phyloP scores from a whole-genome alignment of 2,329 filamentous ascomycete genomes.

The Xylaria sp. region DNA sequence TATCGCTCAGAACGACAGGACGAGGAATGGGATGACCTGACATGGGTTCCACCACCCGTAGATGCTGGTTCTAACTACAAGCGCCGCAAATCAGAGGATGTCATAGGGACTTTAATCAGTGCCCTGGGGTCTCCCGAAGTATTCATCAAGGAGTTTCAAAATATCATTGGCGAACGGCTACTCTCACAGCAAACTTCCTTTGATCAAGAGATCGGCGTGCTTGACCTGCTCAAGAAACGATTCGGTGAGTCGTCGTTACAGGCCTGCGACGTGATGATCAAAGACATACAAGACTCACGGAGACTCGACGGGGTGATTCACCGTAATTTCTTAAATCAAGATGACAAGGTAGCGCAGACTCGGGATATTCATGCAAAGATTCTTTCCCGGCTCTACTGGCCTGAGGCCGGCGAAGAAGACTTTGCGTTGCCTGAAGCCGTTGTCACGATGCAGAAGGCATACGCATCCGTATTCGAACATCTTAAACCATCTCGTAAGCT shows the following conservation, averaged over 20 bases:
- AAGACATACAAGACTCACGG: constrained; percentile 86
- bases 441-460: constrained; percentile 71
- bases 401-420: constrained; percentile 75
- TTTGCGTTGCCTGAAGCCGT: constrained; percentile 73
- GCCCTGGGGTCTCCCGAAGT: constrained; percentile 89
- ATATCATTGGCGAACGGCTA: constrained; percentile 86
- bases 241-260: constrained; percentile 89
- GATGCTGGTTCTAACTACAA: constrained; percentile 94
- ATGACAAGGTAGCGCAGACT: constrained; percentile 45
- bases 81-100: constrained; percentile 86
- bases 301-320: constrained; percentile 77
- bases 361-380: constrained; percentile 80
- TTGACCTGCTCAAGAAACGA: constrained; percentile 87
- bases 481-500: constrained; percentile 88
- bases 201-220: constrained; percentile 81
- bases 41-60: constrained; percentile 91
- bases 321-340: constrained; percentile 51
- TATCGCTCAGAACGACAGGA: constrained; percentile 64
- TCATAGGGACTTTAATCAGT: constrained; percentile 89
- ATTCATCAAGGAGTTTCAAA: constrained; percentile 94
- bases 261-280: constrained; percentile 96
- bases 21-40: constrained; percentile 87
- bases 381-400: constrained; percentile 94
- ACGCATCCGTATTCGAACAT: constrained; percentile 79
- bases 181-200: constrained; percentile 74